Base-by-base conservation (phyloP, 2,329 filamentous ascomycete species). In the Beauveria pseudobassiana region DNA sequence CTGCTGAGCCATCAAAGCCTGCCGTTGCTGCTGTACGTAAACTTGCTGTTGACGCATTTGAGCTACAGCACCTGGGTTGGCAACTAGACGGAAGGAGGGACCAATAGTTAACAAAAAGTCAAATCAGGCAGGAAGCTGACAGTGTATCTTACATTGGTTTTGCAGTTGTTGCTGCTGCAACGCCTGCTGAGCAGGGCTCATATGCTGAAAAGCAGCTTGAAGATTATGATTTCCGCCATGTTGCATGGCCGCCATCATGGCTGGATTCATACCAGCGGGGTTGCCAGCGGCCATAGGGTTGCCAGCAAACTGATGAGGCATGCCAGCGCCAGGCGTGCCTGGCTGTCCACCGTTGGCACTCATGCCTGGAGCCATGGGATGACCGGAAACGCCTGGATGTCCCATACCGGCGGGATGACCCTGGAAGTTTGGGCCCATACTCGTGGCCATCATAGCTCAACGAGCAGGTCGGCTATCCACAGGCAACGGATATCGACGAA, bases 191-290 rank as follows among this genome's bases (percentile, higher is more conserved):
- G 77, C 80, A 48, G 88, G 87, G 69, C 80, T 89, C 59, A 92
- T 72, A 71, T 93, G 89, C 70, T 88, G 87, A 68, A 92, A 76
- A 20, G 87, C 87, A 75, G 20, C 50, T 20, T 91, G 88, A 63
- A 84, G 82, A 74, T 85, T 88, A 63, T 84, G 84, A 59, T 79
- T 82, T 65, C 80, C 81, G 64, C 87, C 85, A 34, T 87, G 87
- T 65, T 88, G 88, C 85, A 93, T 90, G 62, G 83, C 87, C 65
- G 78, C 83, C 88, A 93, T 91, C 81, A 92, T 84, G 62, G 86
- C 84, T 69, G 89, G 87, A 71, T 86, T 90, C 66, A 90, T 87
- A 71, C 83, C 84, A 66, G 85, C 86, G 22, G 89, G 87, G 42
- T 84, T 88, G 62, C 89, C 89, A 30, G 88, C 88, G 64, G 83